phyloP scores from a whole-genome alignment of 192 early-diverging fungal genomes.

The Linnemannia exigua region DNA sequence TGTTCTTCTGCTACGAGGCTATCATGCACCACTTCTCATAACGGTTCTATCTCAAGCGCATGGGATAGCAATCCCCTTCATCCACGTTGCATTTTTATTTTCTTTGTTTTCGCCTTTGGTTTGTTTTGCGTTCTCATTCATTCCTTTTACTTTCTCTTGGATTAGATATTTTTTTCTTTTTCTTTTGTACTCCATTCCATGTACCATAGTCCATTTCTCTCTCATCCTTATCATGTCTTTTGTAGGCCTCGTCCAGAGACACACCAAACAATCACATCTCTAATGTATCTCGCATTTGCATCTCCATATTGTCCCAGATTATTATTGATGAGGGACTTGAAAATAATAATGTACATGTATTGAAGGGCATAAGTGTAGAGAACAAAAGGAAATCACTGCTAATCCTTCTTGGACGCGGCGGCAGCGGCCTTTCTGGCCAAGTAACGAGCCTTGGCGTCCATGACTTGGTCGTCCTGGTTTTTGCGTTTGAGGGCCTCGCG shows the following conservation, averaged over 20 bases:
- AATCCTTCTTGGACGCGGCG: slow-evolving; percentile 13
- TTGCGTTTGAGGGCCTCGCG: slow-evolving; percentile 58
- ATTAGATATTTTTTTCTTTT: background rate
- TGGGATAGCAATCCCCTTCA: background rate
- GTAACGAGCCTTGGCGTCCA: slow-evolving; percentile 66
- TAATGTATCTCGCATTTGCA: slow-evolving; percentile 4
- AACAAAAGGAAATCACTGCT: background rate
- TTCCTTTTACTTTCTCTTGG: background rate
- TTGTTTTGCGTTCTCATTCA: background rate
- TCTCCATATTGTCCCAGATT: background rate
- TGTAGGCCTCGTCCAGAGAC: background rate
- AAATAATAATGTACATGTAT: background rate
- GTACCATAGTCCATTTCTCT: background rate
- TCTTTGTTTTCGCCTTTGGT: background rate
- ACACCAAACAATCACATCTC: background rate
- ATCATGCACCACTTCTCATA: slow-evolving; percentile 68
- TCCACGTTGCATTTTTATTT: slow-evolving; percentile 9
- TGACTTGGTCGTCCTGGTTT: slow-evolving; percentile 62
- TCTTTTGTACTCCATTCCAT: background rate
- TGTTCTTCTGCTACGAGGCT: slow-evolving; percentile 91
- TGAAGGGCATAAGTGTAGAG: background rate
- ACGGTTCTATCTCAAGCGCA: background rate
- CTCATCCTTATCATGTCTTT: background rate
- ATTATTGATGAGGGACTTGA: background rate
- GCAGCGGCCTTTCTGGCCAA: slow-evolving; percentile 59